phyloP scores from a whole-genome alignment of 768 basidiomycete species.

The Mycena galopus region DNA sequence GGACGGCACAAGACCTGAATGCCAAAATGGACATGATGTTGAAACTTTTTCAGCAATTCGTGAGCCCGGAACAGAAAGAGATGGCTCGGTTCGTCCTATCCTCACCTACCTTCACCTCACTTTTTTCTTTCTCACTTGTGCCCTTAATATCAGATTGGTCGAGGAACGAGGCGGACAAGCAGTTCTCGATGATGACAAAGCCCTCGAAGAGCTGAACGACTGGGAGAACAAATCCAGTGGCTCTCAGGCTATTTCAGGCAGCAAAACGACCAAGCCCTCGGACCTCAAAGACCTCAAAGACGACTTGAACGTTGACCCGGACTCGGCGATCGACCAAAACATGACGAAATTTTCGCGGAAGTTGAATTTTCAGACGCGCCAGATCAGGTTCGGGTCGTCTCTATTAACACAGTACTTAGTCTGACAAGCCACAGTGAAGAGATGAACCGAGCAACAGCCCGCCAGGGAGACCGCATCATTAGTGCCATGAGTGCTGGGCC shows the following conservation, averaged over 20 bases:
- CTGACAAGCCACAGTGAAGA: constrained; percentile 36
- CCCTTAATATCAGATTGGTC: constrained; percentile 31
- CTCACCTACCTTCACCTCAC: no score
- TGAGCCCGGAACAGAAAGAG: constrained; percentile 42
- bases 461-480: constrained; percentile 49
- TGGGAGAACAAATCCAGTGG: constrained; percentile 22
- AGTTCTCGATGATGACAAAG: constrained; percentile 38
- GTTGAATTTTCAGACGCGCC: constrained; percentile 47
- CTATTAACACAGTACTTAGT: no score
- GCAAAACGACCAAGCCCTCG: no score
- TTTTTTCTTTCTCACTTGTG: not conserved
- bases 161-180: constrained; percentile 41
- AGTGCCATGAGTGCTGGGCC: constrained; percentile 27
- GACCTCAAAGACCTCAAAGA: constrained; percentile 35
- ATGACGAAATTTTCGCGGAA: constrained; percentile 47
- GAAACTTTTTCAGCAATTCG: constrained; percentile 39
- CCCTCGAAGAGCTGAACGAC: constrained; percentile 40
- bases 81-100: constrained; percentile 28
- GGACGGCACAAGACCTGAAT: constrained; percentile 27
- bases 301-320: constrained; percentile 42
- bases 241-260: constrained; percentile 2
- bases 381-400: constrained; percentile 34
- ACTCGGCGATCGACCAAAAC: constrained; percentile 43
- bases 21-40: constrained; percentile 40
- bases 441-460: constrained; percentile 38